Conservation (phyloP, 495 filamentous ascomycete species). For the Sabuloglossum arenarium region DNA sequence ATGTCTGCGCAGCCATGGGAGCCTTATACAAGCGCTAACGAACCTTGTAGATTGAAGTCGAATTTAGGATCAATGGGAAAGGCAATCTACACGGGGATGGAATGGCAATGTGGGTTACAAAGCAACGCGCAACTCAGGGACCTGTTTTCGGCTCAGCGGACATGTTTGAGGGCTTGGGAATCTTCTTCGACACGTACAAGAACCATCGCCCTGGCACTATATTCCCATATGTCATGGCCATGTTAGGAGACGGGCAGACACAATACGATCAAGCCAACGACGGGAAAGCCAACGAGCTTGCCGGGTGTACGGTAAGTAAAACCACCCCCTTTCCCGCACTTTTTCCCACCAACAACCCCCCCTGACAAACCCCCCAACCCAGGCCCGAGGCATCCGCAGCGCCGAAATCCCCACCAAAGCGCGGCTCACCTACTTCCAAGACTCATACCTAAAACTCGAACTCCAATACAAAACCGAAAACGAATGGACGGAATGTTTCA, state of each 20-base stretch:
- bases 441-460: conserved; percentile 64
- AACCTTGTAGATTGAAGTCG: conserved; percentile 53
- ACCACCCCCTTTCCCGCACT: not conserved
- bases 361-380: not conserved
- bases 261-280: conserved; percentile 87
- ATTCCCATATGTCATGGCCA: conserved; percentile 97
- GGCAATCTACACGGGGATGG: conserved; percentile 90
- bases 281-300: conserved; percentile 80
- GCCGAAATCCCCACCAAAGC: conserved; percentile 62
- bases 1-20: not conserved
- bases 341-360: not conserved
- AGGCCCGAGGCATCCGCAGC: conserved; percentile 73
- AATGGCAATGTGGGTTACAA: conserved; percentile 96
- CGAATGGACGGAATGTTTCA: conserved; percentile 83
- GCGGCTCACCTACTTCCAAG: conserved; percentile 87
- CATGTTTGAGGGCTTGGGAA: conserved; percentile 80
- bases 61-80: conserved; percentile 72
- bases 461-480: conserved; percentile 80
- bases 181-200: conserved; percentile 99
- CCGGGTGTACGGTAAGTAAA: conserved; percentile 69
- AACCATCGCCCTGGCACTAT: conserved; percentile 90
- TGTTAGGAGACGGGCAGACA: conserved; percentile 83
- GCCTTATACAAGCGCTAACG: not conserved
- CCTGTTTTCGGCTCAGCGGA: conserved; percentile 79
- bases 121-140: conserved; percentile 62